Percentiles rank a stretch among this genome's conserved stretches.
Conservation (phyloP, 768 basidiomycete genomes). For the Favolaschia claudopus region DNA sequence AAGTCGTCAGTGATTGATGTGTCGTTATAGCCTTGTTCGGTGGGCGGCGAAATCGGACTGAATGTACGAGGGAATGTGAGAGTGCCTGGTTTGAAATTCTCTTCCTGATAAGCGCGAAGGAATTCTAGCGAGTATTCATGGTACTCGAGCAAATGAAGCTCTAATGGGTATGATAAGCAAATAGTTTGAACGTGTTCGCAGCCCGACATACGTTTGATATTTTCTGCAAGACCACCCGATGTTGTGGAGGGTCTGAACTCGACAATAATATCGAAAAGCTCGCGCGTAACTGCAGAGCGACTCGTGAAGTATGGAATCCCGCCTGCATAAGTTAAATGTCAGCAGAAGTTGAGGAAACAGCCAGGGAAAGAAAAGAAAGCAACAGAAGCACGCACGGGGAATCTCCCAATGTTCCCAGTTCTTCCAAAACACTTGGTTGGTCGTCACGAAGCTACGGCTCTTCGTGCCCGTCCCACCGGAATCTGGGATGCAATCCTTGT, state of each 20-base stretch:
- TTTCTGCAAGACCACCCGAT: constrained; percentile 28
- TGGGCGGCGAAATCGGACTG: not conserved
- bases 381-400: constrained; percentile 28
- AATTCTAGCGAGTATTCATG: constrained; percentile 23
- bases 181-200: too few relatives aligned
- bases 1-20: constrained; percentile 25
- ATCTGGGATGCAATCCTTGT: constrained; percentile 19
- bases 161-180: constrained; percentile 3
- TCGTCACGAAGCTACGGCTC: constrained; percentile 17
- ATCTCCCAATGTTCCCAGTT: constrained; percentile 28
- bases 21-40: not conserved
- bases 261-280: constrained; percentile 33
- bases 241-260: constrained; percentile 29
- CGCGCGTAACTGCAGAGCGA: constrained; percentile 22
- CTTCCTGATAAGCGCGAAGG: constrained; percentile 14
- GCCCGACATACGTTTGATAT: constrained; percentile 30
- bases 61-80: not conserved
- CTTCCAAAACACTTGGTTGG: constrained; percentile 30
- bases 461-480: not conserved
- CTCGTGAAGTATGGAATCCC: not conserved
- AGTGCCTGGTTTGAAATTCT: not conserved
- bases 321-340: not conserved
- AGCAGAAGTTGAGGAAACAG: not conserved
- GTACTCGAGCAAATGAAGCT: constrained; percentile 34
- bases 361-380: too few relatives aligned